phyloP scores from a whole-genome alignment of 148 eudicot species.

The Rhododendron griersonianum region DNA sequence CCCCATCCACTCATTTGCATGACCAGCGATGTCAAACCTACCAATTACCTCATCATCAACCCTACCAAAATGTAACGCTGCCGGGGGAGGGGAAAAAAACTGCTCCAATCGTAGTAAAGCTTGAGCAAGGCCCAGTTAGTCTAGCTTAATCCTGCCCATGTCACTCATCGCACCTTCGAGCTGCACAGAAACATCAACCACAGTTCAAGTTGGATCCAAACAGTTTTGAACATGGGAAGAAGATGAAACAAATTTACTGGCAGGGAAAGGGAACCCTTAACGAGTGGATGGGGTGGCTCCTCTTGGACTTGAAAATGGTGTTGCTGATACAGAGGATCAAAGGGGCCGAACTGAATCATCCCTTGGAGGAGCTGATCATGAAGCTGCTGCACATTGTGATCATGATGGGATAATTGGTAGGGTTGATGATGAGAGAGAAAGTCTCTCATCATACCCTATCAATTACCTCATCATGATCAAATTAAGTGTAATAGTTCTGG shows the following conservation, averaged over 20 bases:
- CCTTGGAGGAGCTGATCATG: background rate
- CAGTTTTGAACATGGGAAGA: background rate
- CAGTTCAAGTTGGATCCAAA: background rate
- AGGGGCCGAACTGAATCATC: background rate
- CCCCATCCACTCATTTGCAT: background rate
- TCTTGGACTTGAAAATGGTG: background rate
- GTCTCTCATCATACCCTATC: too few species aligned
- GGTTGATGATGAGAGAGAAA: background rate
- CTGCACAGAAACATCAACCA: conserved; percentile 34
- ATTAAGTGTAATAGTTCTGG: too few species aligned
- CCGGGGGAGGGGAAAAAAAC: background rate
- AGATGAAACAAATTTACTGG: background rate
- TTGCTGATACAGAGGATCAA: background rate
- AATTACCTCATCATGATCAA: too few species aligned
- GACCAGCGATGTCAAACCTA: background rate
- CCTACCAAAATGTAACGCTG: background rate
- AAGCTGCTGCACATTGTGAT: background rate
- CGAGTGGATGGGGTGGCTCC: conserved; percentile 4
- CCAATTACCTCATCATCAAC: too few species aligned
- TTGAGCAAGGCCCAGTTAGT: conserved; percentile 23
- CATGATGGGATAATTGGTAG: too few species aligned
- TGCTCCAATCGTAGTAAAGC: background rate
- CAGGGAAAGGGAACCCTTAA: conserved; percentile 43
- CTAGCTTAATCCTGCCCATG: conserved; percentile 75
- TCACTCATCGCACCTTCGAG: conserved; percentile 82